These are phyloP conservation scores for Annona cherimola DNA, from an alignment of 164 flowering plant genomes.

Conservation along the genomic window DNA sequence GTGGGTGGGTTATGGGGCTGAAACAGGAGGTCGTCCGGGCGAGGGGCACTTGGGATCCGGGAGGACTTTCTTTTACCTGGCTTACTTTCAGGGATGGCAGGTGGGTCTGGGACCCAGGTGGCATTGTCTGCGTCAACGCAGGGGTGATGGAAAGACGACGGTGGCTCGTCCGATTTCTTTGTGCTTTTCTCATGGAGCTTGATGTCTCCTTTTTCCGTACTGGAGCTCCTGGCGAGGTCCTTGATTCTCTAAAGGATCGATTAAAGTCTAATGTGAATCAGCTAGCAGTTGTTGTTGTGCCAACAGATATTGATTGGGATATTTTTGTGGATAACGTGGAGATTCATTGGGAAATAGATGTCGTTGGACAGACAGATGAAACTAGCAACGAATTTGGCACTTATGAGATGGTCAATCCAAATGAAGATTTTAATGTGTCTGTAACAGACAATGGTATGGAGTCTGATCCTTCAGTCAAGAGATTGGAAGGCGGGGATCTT, in stretches of 20 bases:
- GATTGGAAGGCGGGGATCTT: slow-evolving; percentile 22
- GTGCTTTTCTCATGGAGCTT: too few relatives aligned
- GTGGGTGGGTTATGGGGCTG: too few relatives aligned
- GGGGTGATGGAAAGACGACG: too few relatives aligned
- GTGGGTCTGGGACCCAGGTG: too few relatives aligned
- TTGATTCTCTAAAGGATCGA: slow-evolving; percentile 32
- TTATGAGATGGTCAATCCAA: slow-evolving; percentile 74
- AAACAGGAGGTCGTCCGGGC: too few relatives aligned
- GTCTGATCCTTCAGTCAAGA: slow-evolving; percentile 21
- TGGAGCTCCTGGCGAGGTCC: too few relatives aligned
- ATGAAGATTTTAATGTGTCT: slow-evolving; percentile 40
- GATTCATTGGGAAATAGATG: slow-evolving; percentile 92
- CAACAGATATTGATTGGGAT: slow-evolving; percentile 81
- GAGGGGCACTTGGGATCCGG: too few relatives aligned
- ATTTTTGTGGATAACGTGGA: slow-evolving; percentile 67
- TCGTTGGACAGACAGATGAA: slow-evolving; percentile 64
- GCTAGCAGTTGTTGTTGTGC: slow-evolving; percentile 19
- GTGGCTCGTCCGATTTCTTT: too few relatives aligned
- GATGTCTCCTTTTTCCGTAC: too few relatives aligned
- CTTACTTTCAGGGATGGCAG: too few relatives aligned
- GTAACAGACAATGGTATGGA: slow-evolving; percentile 27
- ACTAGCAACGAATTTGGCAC: slow-evolving; percentile 67
- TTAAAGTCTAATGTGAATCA: slow-evolving; percentile 18
- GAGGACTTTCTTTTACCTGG: too few relatives aligned
- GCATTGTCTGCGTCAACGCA: too few relatives aligned